A percentile compares a stretch with the other conserved stretches of the same genome.
Conservation (phyloP, 257 asterid genomes). For the Solanum chilense region DNA sequence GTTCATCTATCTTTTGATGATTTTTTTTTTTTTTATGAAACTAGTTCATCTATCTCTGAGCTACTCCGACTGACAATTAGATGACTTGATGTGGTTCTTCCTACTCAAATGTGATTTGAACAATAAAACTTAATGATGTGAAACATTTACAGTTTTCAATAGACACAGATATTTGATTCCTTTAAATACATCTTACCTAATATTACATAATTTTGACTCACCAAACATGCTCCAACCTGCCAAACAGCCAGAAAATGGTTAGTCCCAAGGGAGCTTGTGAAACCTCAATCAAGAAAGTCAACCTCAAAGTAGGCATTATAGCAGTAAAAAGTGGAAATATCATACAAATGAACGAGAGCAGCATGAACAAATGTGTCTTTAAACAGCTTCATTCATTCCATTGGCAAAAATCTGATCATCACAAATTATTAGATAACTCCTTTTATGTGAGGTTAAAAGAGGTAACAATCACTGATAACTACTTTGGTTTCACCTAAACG, state of each 20-base stretch:
- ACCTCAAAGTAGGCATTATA: background rate
- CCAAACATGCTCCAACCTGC: slow-evolving; percentile 97
- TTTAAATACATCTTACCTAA: slow-evolving; percentile 51
- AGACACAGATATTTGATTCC: background rate
- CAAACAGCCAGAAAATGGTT: background rate
- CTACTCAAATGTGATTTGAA: background rate
- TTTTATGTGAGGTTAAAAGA: background rate
- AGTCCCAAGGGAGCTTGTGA: background rate
- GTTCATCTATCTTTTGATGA: background rate
- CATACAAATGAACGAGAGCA: background rate
- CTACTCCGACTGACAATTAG: background rate
- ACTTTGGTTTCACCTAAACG: background rate
- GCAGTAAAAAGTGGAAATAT: background rate
- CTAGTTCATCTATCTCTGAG: background rate
- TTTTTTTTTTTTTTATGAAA: background rate
- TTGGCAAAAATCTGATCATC: background rate
- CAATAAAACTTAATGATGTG: background rate
- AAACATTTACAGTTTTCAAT: background rate
- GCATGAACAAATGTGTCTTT: background rate
- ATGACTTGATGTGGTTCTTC: background rate
- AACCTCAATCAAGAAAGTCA: background rate
- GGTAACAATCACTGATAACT: background rate
- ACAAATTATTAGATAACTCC: background rate
- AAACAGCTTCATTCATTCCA: background rate
- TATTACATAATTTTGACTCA: slow-evolving; percentile 78